phyloP scores from a whole-genome alignment of 1,139 yeast genomes.

The Lodderomyces orthopsilosis region DNA sequence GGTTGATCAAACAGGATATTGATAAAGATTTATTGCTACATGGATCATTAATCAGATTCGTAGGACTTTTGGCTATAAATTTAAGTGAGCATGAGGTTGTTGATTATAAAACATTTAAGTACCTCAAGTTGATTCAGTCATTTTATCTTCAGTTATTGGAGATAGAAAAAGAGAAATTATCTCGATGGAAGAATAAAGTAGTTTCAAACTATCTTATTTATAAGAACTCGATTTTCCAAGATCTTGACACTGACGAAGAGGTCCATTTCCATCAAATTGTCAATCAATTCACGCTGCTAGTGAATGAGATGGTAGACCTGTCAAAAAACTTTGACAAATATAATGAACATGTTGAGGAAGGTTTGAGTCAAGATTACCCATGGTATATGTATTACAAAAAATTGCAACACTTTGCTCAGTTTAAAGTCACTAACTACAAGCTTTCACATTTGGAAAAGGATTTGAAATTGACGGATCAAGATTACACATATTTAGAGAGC shows the following conservation, averaged over 20 bases:
- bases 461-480: constrained; percentile 23
- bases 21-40: constrained; percentile 34
- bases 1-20: constrained; percentile 29
- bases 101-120: constrained; percentile 25
- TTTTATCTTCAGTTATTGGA: constrained; percentile 20
- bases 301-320: constrained; percentile 16
- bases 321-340: constrained; percentile 34
- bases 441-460: constrained; percentile 49
- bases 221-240: constrained; percentile 22
- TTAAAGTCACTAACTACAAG: constrained; percentile 54
- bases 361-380: constrained; percentile 60
- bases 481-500: constrained; percentile 20
- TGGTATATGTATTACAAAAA: constrained; percentile 65
- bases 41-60: constrained; percentile 35
- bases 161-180: constrained; percentile 14
- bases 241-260: constrained; percentile 18
- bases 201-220: constrained; percentile 23
- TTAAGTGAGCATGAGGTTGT: constrained; percentile 46
- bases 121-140: constrained; percentile 20
- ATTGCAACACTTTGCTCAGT: constrained; percentile 53
- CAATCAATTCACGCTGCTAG: constrained; percentile 16
- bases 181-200: constrained; percentile 20
- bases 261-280: constrained; percentile 21
- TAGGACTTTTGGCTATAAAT: constrained; percentile 38
- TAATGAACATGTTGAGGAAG: constrained; percentile 39